Base-by-base conservation (phyloP, 805 yeast genomes). In the Pichia manshurica region DNA sequence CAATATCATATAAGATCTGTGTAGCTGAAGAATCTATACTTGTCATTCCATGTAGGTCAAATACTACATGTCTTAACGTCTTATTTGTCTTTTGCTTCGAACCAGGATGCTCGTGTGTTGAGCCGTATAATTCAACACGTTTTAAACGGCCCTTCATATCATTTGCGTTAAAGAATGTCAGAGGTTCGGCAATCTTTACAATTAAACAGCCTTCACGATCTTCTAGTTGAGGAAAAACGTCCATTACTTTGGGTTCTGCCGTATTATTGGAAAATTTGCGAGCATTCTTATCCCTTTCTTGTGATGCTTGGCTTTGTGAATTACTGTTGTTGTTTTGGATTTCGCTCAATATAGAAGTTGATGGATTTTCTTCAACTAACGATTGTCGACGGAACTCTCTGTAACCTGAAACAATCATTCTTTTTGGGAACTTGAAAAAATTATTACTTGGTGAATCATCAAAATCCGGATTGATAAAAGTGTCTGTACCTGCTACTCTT, bases 31-130 rank as follows among this genome's bases (percentile, higher is more conserved):
- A 78, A 56, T 88, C 96, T 47, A 88, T 73, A 4, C 74, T 74
- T 3, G 85, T 78, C 95, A 89, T 85, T 2, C 96, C 96, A 47
- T 82, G 74, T 53, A 90, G 65, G 57, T 88, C 96, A 56, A 88
- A 77, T 1, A 89, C 70, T n/a, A 88, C 70, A 50, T 76, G 73
- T 49, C 75, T 73, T 61, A 71, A 68, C 3, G 71, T 67, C 52
- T 69, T 69, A 21, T 76, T 76, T 19, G 50, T 50, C 10, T 50
- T 43, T 15, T 45, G 51, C 9, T 49, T 45, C 3, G 52, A 47
- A 1, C 88, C 86, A 0, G 96, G 96, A 58, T 89, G 96, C 15
- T 76, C 77, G 42, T 72, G 74, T 21, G 81, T 72, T 0, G 95
- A 80, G 0, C 96, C 95, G 57, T 85, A 87, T 46, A 77, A 67